A percentile compares a stretch with the other conserved stretches of the same genome.
phyloP scores from a whole-genome alignment of 2,329 filamentous ascomycete genomes.

The Fusarium concolor region DNA sequence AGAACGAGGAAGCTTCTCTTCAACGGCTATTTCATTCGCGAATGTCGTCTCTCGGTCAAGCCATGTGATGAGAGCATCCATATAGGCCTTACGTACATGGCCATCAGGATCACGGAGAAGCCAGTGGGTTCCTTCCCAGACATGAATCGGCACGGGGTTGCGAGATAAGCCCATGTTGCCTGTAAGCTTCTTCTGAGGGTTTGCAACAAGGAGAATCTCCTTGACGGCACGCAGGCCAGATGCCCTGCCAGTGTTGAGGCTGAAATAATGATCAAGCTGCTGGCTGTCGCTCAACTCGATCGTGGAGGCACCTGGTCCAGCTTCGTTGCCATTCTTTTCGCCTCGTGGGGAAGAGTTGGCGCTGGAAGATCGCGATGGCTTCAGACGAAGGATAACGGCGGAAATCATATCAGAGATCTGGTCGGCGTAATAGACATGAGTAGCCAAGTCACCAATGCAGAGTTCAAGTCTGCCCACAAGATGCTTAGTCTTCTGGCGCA shows the following conservation, averaged over 20 bases:
- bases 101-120: constrained; percentile 83
- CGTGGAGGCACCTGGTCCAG: constrained; percentile 48
- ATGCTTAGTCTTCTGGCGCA: constrained; percentile 65
- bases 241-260: constrained; percentile 65
- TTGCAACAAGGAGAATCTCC: constrained; percentile 84
- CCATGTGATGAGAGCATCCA: constrained; percentile 86
- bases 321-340: constrained; percentile 60
- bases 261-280: constrained; percentile 64
- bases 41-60: constrained; percentile 81
- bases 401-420: constrained; percentile 95
- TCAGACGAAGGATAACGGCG: constrained; percentile 81
- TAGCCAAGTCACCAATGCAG: constrained; percentile 91
- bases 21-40: constrained; percentile 71
- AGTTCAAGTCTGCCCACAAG: constrained; percentile 78
- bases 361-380: constrained; percentile 66
- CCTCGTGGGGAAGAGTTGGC: constrained; percentile 57
- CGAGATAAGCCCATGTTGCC: constrained; percentile 74
- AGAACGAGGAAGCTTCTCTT: constrained; percentile 63
- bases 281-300: constrained; percentile 59
- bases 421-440: constrained; percentile 96
- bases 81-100: constrained; percentile 84
- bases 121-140: constrained; percentile 98
- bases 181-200: constrained; percentile 69
- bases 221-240: constrained; percentile 83
- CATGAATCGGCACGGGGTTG: constrained; percentile 79